phyloP scores from a whole-genome alignment of 1,139 yeast genomes.

The Zygosaccharomyces sapae region DNA sequence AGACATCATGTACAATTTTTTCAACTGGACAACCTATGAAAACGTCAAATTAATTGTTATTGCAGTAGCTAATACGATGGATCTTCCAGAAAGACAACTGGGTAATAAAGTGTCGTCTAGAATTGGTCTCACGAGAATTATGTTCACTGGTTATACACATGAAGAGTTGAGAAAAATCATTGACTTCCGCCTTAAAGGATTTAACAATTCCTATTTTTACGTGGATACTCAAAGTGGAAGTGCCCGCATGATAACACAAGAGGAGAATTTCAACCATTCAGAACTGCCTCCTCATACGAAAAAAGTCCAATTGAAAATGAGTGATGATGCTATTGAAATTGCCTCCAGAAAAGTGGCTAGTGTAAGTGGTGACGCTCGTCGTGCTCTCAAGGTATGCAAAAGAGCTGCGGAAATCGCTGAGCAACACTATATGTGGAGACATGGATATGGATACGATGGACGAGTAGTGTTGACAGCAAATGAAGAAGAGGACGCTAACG shows the following conservation, averaged over 20 bases:
- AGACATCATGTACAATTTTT: constrained; percentile 88
- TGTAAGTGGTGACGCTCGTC: constrained; percentile 95
- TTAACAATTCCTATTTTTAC: constrained; percentile 40
- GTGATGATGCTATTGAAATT: constrained; percentile 78
- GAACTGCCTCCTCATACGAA: constrained; percentile 25
- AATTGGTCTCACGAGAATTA: constrained; percentile 79
- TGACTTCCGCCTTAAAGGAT: constrained; percentile 57
- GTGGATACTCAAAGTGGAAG: constrained; percentile 36
- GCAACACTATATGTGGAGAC: constrained; percentile 43
- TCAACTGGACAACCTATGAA: constrained; percentile 91
- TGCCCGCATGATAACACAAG: constrained; percentile 26
- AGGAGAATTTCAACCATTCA: constrained; percentile 11
- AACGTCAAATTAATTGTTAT: constrained; percentile 78
- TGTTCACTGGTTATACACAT: constrained; percentile 83
- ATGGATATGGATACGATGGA: constrained; percentile 34
- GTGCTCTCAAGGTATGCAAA: constrained; percentile 84
- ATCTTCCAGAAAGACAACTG: constrained; percentile 82
- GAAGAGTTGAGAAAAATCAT: constrained; percentile 75
- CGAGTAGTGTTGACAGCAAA: constrained; percentile 13
- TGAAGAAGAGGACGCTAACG: constrained; percentile 22
- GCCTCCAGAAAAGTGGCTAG: constrained; percentile 93
- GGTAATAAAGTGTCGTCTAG: constrained; percentile 90
- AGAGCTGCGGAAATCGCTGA: constrained; percentile 91
- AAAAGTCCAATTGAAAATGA: constrained; percentile 44
- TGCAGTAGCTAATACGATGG: constrained; percentile 98